Evolutionary conservation across 768 basidiomycete species (phyloP), one percentile per base, ranked within the genome.

Genomic region (Amyloporia xantha): DNA sequence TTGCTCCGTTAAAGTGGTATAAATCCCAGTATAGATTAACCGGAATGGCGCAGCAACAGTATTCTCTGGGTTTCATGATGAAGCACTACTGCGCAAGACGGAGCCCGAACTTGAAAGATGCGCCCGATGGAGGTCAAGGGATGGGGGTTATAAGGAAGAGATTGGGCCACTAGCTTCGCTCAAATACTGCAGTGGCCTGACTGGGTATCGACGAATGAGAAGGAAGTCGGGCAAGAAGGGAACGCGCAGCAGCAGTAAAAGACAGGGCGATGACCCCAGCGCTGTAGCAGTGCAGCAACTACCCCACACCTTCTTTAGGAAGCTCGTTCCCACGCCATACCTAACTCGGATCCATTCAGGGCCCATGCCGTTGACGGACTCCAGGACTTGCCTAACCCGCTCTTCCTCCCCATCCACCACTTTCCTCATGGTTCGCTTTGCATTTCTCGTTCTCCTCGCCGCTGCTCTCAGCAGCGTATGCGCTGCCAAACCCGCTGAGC

Each of bases 21-120:
- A 97, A 46, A 97, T 88, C 26, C 96, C 96, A 52, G 81, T 76
- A 70, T 99, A 95, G 54, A 92, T 73, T n/a, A 42, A 92, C 68
- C 7, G 94, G 94, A 51, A 97, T 85, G 38, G 93, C 93, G 59
- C 88, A 91, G 66, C 92, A 96, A 61, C 92, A 96, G 62, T 92
- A 94, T 42, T 91, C 84, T 70, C 89, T 79, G 44, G 82, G 68
- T 64, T 82, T 86, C 84, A 87, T 85, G 61, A 26, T 49, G 41
- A 24, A 56, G 58, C 33, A 4, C 33, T 45, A 11, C 30, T 5
- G 62, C 52, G 36, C 51, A 33, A 5, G 7, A 51, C n/a, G n/a
- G n/a, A n/a, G n/a, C n/a, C n/a, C n/a, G 48, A n/a, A n/a, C n/a
- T n/a, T n/a, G n/a, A n/a, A n/a, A n/a, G n/a, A n/a, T n/a, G n/a